Evolutionary conservation across 2,329 filamentous ascomycete genomes (phyloP).

Genomic region (Penicillium hesseltinei): DNA sequence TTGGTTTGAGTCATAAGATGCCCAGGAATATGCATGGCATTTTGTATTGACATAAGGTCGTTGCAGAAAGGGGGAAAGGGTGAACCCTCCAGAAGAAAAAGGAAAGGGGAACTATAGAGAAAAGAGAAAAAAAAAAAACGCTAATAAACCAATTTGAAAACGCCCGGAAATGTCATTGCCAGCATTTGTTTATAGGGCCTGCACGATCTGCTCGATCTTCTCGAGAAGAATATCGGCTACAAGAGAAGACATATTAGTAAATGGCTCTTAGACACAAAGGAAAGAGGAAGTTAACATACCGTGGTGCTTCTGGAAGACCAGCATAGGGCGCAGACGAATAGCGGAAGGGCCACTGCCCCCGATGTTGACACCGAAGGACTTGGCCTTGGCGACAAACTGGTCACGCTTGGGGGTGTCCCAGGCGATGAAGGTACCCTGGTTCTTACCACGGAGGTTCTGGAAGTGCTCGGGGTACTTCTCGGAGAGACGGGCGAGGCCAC

Average conservation of each 20-base stretch:
- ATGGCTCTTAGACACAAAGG: neutral
- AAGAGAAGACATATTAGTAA: neutral
- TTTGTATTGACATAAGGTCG: conserved; percentile 19
- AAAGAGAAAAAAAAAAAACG: conserved; percentile 15
- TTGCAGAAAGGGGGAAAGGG: conserved; percentile 2
- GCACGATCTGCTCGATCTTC: conserved; percentile 71
- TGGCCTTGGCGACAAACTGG: conserved; percentile 74
- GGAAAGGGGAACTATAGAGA: neutral
- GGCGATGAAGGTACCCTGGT: conserved; percentile 87
- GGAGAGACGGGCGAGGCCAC: conserved; percentile 65
- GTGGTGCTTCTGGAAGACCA: conserved; percentile 69
- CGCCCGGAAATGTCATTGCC: conserved; percentile 8
- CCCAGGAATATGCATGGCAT: conserved; percentile 20
- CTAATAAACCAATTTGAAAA: conserved; percentile 21
- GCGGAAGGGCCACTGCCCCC: conserved; percentile 75
- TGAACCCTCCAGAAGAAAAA: conserved; percentile 7
- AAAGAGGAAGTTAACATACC: conserved; percentile 41
- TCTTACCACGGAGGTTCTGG: conserved; percentile 80
- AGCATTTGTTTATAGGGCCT: conserved; percentile 34
- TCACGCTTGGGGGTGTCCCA: conserved; percentile 71
- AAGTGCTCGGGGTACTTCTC: conserved; percentile 73
- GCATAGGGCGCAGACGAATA: conserved; percentile 81
- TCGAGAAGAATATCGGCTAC: conserved; percentile 73
- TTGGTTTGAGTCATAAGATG: conserved; percentile 8
- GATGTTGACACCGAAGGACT: conserved; percentile 78